Conservation (phyloP, 371 early-diverging fungal genomes). For the Lichtheimia corymbifera region DNA sequence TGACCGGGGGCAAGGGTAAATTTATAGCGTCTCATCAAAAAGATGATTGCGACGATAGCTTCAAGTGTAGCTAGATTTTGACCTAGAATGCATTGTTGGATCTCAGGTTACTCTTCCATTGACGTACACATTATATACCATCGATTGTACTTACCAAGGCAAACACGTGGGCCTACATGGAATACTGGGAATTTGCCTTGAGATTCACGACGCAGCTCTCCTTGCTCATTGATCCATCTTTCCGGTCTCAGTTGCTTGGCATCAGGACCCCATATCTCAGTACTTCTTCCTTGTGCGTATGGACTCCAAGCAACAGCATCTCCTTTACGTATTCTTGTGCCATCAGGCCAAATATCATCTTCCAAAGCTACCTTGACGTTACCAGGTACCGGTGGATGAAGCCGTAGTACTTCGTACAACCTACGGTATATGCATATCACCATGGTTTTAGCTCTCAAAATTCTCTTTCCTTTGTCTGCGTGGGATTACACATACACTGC, state of each 20-base stretch:
- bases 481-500: constrained; percentile 48
- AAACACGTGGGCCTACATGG: constrained; percentile 52
- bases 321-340: constrained; percentile 58
- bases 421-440: not conserved
- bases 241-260: constrained; percentile 62
- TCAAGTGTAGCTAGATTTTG: constrained; percentile 59
- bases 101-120: no score
- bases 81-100: constrained; percentile 3
- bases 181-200: constrained; percentile 42
- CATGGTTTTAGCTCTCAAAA: not conserved
- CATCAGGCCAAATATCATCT: constrained; percentile 73
- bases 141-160: constrained; percentile 4
- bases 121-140: no score
- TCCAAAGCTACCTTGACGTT: constrained; percentile 63
- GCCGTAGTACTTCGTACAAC: constrained; percentile 65
- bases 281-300: constrained; percentile 53
- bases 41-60: constrained; percentile 46
- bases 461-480: no score
- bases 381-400: constrained; percentile 72
- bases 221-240: constrained; percentile 49
- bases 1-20: constrained; percentile 49
- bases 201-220: constrained; percentile 32
- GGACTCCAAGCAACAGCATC: constrained; percentile 50
- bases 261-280: constrained; percentile 60
- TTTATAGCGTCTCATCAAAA: constrained; percentile 46